A percentile compares a stretch with the other conserved stretches of the same genome.
Conservation (phyloP, 1,284 basidiomycete species). For the Cryptococcus sp. region DNA sequence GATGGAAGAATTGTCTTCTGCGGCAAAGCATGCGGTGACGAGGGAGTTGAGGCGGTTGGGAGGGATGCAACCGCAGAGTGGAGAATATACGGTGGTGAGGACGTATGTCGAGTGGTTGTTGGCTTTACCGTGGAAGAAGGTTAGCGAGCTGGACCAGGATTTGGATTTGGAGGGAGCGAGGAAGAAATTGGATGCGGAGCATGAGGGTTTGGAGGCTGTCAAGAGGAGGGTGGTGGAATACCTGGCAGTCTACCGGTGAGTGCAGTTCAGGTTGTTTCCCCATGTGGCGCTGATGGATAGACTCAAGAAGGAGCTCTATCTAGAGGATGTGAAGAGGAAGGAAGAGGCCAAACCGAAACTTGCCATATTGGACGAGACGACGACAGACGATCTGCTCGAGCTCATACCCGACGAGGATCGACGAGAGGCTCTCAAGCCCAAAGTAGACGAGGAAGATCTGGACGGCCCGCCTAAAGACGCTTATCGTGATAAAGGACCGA, state of each 20-base stretch:
- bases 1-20: constrained; percentile 19
- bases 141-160: constrained; percentile 22
- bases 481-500: constrained; percentile 42
- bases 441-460: background rate
- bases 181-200: constrained; percentile 34
- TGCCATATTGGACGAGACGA: constrained; percentile 13
- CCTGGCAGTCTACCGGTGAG: constrained; percentile 40
- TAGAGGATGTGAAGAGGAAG: constrained; percentile 20
- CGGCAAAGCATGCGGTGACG: constrained; percentile 22
- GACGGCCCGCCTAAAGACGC: constrained; percentile 31
- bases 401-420: constrained; percentile 20
- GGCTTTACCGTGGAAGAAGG: constrained; percentile 36
- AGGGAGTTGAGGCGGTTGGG: constrained; percentile 31
- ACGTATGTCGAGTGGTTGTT: constrained; percentile 43
- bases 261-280: background rate
- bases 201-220: constrained; percentile 42
- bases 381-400: constrained; percentile 21
- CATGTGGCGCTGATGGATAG: constrained; percentile 8
- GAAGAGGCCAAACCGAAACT: background rate
- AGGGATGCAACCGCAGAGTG: constrained; percentile 39
- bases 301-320: constrained; percentile 37
- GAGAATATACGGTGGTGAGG: constrained; percentile 40
- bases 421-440: constrained; percentile 6
- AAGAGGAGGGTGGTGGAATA: constrained; percentile 43
- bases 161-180: constrained; percentile 32